Percentiles rank a stretch among this genome's conserved stretches.
Evolutionary conservation across 140 eudicot genomes (phyloP).

Genomic region (Bidens hawaiensis): DNA sequence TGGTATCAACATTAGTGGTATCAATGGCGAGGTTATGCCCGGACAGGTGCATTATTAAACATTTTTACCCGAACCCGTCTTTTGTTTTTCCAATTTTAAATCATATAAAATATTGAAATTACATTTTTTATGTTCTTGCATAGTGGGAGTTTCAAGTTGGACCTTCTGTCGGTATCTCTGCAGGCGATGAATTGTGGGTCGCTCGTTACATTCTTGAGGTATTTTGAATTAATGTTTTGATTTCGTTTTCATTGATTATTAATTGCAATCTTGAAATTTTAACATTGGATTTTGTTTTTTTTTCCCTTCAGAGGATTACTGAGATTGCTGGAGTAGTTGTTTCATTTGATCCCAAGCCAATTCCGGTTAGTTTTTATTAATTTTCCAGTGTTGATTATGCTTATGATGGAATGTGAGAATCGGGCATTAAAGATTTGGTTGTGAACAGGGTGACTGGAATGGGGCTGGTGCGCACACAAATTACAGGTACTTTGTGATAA

Average conservation of each 20-base stretch:
- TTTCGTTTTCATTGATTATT: neutral
- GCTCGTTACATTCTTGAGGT: slow-evolving; percentile 97
- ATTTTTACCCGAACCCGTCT: neutral
- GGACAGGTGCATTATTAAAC: slow-evolving; percentile 52
- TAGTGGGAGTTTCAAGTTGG: slow-evolving; percentile 98
- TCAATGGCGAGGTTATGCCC: slow-evolving; percentile 94
- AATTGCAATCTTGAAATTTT: neutral
- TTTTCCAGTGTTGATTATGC: neutral
- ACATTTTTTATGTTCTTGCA: neutral
- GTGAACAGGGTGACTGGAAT: slow-evolving; percentile 86
- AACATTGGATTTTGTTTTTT: neutral
- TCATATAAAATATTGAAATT: neutral
- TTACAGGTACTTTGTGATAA: slow-evolving; percentile 44
- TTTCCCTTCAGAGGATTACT: slow-evolving; percentile 70
- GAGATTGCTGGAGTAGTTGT: slow-evolving; percentile 85
- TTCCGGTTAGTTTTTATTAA: slow-evolving; percentile 45
- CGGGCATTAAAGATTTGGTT: neutral
- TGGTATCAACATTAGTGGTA: slow-evolving; percentile 75
- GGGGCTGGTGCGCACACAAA: slow-evolving; percentile 94
- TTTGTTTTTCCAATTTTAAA: neutral
- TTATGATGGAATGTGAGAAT: neutral
- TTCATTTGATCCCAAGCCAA: slow-evolving; percentile 92
- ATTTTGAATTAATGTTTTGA: neutral
- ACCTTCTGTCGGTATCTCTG: slow-evolving; percentile 86
- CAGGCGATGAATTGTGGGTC: slow-evolving; percentile 87